Conservation (phyloP, 495 filamentous ascomycete genomes). For the Emericellopsis terricola region DNA sequence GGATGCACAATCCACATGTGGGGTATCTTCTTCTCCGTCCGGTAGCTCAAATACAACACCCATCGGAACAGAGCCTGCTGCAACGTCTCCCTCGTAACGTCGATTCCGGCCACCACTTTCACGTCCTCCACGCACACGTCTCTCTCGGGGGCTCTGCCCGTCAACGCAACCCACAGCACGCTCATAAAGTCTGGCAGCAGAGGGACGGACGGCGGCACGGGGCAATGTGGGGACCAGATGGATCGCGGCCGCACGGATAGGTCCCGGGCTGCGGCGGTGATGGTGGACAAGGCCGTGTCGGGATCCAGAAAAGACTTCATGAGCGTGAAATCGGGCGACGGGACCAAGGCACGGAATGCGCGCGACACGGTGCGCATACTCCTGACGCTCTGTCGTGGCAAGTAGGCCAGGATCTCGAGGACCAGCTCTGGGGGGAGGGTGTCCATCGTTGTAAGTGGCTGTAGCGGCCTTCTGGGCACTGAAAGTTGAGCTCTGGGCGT, state of each 20-base stretch:
- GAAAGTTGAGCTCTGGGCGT: too few species aligned
- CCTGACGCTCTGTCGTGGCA: neutral
- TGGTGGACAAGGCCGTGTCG: slow-evolving; percentile 3
- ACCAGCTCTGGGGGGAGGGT: slow-evolving; percentile 3
- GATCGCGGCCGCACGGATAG: neutral
- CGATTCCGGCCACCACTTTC: slow-evolving; percentile 5
- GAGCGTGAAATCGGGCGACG: slow-evolving; percentile 1
- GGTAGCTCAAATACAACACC: slow-evolving; percentile 5
- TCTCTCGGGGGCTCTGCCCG: too few species aligned
- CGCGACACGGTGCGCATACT: slow-evolving; percentile 1
- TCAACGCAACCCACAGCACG: neutral
- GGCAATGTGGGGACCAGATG: slow-evolving; percentile 1
- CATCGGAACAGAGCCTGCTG: slow-evolving; percentile 7
- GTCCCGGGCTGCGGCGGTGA: neutral
- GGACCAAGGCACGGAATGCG: slow-evolving; percentile 4
- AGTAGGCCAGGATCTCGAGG: slow-evolving; percentile 2
- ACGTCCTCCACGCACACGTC: slow-evolving; percentile 2
- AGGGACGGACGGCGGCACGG: neutral
- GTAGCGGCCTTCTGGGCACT: neutral
- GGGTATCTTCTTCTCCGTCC: neutral
- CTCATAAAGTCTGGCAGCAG: neutral
- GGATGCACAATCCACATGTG: slow-evolving; percentile 1
- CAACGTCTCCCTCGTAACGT: slow-evolving; percentile 7
- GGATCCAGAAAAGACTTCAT: slow-evolving; percentile 2
- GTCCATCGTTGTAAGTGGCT: slow-evolving; percentile 4